Conservation (phyloP, 164 flowering plant genomes). For the Vitis vinifera region DNA sequence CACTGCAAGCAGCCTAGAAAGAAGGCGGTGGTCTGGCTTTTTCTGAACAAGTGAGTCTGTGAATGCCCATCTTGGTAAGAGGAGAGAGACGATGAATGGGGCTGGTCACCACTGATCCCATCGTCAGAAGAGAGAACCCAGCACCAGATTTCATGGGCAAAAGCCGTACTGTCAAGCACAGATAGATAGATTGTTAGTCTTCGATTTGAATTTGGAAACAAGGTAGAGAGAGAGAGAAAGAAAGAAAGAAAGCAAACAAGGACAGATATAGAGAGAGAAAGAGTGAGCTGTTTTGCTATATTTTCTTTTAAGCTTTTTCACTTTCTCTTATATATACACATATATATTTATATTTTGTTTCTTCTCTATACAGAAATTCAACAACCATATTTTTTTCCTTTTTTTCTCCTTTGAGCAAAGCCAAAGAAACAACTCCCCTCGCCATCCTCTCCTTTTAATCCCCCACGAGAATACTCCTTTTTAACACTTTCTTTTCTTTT, state of each 20-base stretch:
- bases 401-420: slow-evolving; percentile 19
- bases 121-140: not conserved
- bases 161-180: slow-evolving; percentile 5
- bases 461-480: slow-evolving; percentile 6
- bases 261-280: not conserved
- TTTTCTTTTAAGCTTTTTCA: not conserved
- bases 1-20: slow-evolving; percentile 10
- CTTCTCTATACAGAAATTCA: slow-evolving; percentile 28
- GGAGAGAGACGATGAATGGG: not conserved
- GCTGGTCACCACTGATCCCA: not conserved
- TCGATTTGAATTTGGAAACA: slow-evolving; percentile 4
- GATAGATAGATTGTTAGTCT: not conserved
- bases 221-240: not conserved
- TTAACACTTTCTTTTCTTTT: slow-evolving; percentile 8
- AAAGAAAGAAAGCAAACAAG: not conserved
- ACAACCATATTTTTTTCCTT: slow-evolving; percentile 14
- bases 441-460: slow-evolving; percentile 9
- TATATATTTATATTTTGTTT: not conserved
- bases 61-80: not conserved
- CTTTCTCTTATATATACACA: no score
- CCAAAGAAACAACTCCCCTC: not conserved
- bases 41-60: slow-evolving; percentile 13
- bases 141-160: slow-evolving; percentile 1
- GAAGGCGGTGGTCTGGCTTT: slow-evolving; percentile 37
- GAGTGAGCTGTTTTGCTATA: slow-evolving; percentile 2